These are phyloP conservation scores for Triticum timopheevii DNA, from an alignment of 176 grass and related monocot species.

Conservation along the genomic window DNA sequence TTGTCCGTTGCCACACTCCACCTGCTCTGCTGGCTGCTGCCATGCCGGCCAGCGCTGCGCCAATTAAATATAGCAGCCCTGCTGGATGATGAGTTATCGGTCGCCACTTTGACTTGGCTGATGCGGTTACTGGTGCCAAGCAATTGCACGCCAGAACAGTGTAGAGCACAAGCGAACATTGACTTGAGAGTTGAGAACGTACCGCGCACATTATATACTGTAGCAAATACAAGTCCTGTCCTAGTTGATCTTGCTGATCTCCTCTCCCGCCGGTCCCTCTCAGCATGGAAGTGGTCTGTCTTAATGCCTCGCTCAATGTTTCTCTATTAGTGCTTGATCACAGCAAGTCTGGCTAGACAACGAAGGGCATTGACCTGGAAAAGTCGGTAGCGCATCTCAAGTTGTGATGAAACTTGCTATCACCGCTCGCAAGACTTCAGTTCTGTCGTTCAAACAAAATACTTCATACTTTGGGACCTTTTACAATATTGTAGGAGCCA, in stretches of 20 bases:
- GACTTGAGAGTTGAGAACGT: neutral
- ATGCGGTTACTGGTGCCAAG: neutral
- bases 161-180: neutral
- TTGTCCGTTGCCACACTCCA: neutral
- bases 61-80: neutral
- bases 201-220: neutral
- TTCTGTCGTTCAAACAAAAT: no score
- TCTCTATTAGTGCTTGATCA: neutral
- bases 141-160: neutral
- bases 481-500: neutral
- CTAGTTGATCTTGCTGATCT: neutral
- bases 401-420: neutral
- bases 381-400: neutral
- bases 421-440: neutral
- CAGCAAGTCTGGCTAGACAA: neutral
- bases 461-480: no score
- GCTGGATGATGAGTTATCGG: neutral
- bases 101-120: neutral
- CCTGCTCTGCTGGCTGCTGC: neutral
- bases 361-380: constrained; percentile 4
- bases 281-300: neutral
- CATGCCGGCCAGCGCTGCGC: constrained; percentile 1
- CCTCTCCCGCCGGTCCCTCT: neutral
- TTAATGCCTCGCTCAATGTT: neutral
- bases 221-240: no score